Evolutionary conservation across 2,329 filamentous ascomycete genomes (phyloP).

Genomic region (Neurospora crassa): DNA sequence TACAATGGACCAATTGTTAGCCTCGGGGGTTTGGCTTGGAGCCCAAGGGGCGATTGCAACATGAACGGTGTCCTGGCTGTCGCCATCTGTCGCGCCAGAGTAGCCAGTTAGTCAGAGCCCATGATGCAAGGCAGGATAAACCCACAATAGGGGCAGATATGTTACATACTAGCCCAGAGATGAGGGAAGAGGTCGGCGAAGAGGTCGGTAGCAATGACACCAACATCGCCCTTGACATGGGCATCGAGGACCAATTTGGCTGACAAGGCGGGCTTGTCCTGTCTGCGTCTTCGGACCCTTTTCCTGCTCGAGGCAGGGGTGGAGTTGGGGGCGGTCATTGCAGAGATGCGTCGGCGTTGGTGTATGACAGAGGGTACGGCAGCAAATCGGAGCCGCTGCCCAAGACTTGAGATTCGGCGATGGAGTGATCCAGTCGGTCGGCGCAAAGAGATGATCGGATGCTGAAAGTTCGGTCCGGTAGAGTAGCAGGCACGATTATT

Average conservation of each 20-base stretch:
- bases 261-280: constrained; percentile 66
- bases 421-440: neutral
- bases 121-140: constrained; percentile 11
- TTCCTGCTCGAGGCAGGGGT: constrained; percentile 23
- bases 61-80: constrained; percentile 40
- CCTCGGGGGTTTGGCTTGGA: constrained; percentile 47
- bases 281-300: constrained; percentile 43
- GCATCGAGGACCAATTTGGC: constrained; percentile 79
- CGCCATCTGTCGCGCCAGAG: constrained; percentile 17
- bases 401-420: neutral
- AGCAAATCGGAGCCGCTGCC: neutral
- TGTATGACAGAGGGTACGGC: neutral
- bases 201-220: constrained; percentile 78
- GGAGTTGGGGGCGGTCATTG: constrained; percentile 20
- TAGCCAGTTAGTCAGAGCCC: constrained; percentile 2
- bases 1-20: constrained; percentile 74
- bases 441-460: neutral
- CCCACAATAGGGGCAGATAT: constrained; percentile 6
- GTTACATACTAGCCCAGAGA: constrained; percentile 40
- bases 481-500: neutral
- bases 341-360: constrained; percentile 5
- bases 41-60: constrained; percentile 68
- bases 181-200: constrained; percentile 72
- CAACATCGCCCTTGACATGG: constrained; percentile 74
- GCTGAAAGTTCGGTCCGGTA: neutral